Evolutionary conservation across 495 filamentous ascomycete species (phyloP).

Genomic region (Tuber aestivum): DNA sequence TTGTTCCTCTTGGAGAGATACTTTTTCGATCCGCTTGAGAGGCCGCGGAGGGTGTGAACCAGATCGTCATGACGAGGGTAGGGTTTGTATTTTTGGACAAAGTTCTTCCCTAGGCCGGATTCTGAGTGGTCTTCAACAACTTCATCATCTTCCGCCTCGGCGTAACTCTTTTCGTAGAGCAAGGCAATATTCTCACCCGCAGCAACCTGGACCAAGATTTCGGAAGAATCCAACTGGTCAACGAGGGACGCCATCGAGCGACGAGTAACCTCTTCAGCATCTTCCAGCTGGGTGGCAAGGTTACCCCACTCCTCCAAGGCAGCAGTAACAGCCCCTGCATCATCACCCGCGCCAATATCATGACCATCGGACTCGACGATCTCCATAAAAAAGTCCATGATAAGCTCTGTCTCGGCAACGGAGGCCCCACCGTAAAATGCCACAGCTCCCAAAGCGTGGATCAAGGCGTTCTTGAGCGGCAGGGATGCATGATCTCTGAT

Average conservation of each 20-base stretch:
- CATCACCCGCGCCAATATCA: constrained; percentile 66
- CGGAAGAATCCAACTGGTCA: constrained; percentile 77
- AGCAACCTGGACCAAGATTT: constrained; percentile 71
- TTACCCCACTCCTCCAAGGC: constrained; percentile 86
- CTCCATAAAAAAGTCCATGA: constrained; percentile 78
- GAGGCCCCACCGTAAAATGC: constrained; percentile 75
- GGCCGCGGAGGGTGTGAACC: constrained; percentile 45
- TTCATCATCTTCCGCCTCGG: constrained; percentile 53
- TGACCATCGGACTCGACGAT: constrained; percentile 81
- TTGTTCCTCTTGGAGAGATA: constrained; percentile 71
- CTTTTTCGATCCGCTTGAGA: constrained; percentile 59
- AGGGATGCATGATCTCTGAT: constrained; percentile 65
- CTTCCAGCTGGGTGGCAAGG: constrained; percentile 73
- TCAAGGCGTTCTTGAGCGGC: constrained; percentile 62
- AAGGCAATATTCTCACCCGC: constrained; percentile 88
- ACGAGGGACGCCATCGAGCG: constrained; percentile 76
- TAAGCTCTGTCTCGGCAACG: constrained; percentile 60
- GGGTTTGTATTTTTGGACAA: constrained; percentile 45
- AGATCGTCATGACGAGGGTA: constrained; percentile 45
- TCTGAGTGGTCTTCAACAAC: constrained; percentile 49
- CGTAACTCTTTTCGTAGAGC: constrained; percentile 76
- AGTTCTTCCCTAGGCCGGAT: constrained; percentile 42
- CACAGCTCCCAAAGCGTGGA: constrained; percentile 66
- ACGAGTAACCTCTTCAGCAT: constrained; percentile 67
- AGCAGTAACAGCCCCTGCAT: constrained; percentile 68